Evolutionary conservation across 768 basidiomycete species (phyloP).

Genomic region (Lactifluus volemus): DNA sequence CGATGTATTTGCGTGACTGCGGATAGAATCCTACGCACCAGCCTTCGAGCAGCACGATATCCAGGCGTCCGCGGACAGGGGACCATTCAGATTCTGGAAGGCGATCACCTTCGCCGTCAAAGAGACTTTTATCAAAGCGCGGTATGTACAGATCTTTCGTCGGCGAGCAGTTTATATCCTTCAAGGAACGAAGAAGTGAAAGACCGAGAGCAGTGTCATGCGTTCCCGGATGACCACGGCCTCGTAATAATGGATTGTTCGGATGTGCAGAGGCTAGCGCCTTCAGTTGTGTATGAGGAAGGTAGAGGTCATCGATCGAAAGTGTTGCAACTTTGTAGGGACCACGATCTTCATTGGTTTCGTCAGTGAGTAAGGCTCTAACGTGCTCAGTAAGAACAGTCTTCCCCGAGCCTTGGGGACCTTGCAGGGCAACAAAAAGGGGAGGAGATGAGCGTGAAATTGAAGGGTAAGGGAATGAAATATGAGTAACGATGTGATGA

Average conservation of each 20-base stretch:
- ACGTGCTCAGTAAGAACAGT: conserved; percentile 65
- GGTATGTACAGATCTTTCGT: conserved; percentile 45
- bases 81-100: conserved; percentile 33
- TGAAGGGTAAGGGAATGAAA: conserved; percentile 22
- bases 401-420: conserved; percentile 93
- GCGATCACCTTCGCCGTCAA: conserved; percentile 79
- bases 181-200: conserved; percentile 42
- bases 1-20: conserved; percentile 41
- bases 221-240: conserved; percentile 90
- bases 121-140: conserved; percentile 80
- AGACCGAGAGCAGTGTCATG: conserved; percentile 71
- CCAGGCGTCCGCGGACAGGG: conserved; percentile 43
- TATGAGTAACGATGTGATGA: conserved; percentile 31
- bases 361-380: conserved; percentile 25
- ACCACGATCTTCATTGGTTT: conserved; percentile 32
- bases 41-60: conserved; percentile 89
- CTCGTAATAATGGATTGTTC: conserved; percentile 57
- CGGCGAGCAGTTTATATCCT: conserved; percentile 27
- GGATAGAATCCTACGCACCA: conserved; percentile 92
- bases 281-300: conserved; percentile 54
- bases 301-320: conserved; percentile 83
- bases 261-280: conserved; percentile 47
- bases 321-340: conserved; percentile 49
- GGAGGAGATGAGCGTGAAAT: conserved; percentile 33
- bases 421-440: conserved; percentile 81